A percentile compares a stretch with the other conserved stretches of the same genome.
Conservation (phyloP, 352 stramenopile species). For the Globisporangium nodosum region DNA sequence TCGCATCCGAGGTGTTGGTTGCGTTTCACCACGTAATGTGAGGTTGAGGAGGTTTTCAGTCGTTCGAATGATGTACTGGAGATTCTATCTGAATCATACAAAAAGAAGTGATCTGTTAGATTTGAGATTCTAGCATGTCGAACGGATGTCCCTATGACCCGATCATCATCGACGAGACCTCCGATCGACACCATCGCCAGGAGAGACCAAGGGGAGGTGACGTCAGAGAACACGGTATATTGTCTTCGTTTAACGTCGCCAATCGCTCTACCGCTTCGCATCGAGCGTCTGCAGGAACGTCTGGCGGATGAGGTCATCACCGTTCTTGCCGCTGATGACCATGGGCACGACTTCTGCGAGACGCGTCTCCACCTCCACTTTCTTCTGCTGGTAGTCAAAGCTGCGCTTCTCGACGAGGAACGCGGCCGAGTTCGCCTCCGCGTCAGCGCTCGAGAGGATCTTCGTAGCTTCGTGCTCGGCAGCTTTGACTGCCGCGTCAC, state of each 20-base stretch:
- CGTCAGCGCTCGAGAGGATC: slow-evolving; percentile 50
- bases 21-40: slow-evolving; percentile 9
- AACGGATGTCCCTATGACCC: too few species aligned
- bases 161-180: too few species aligned
- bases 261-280: slow-evolving; percentile 13
- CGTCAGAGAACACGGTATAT: too few species aligned
- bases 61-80: too few species aligned
- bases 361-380: slow-evolving; percentile 48
- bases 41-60: too few species aligned
- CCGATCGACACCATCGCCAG: too few species aligned
- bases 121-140: too few species aligned
- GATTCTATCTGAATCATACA: too few species aligned
- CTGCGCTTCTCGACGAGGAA: slow-evolving; percentile 71
- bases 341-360: slow-evolving; percentile 75
- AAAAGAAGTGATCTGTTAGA: too few species aligned
- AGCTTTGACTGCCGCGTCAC: slow-evolving; percentile 57
- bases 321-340: slow-evolving; percentile 83
- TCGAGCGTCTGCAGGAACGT: slow-evolving; percentile 81
- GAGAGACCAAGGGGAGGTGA: too few species aligned
- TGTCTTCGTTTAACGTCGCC: too few species aligned
- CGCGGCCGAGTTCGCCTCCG: slow-evolving; percentile 47
- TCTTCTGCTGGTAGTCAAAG: slow-evolving; percentile 76
- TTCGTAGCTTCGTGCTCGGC: slow-evolving; percentile 51
- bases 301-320: slow-evolving; percentile 74
- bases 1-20: too few species aligned